Evolutionary conservation across 2,329 filamentous ascomycete genomes (phyloP).

Genomic region (Cordyceps fumosorosea): DNA sequence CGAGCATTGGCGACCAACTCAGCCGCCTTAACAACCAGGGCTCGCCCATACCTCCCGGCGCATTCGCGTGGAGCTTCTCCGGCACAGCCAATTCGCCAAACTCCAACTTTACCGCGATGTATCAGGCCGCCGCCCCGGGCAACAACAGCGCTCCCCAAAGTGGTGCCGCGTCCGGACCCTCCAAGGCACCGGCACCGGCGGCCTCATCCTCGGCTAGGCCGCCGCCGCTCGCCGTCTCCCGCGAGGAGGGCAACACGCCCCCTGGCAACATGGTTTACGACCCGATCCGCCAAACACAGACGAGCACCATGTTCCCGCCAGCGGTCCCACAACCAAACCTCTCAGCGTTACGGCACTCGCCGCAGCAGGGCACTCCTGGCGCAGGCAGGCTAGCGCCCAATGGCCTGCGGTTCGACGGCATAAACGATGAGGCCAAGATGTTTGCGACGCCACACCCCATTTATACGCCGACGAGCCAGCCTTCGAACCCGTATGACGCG

Average conservation of each 20-base stretch:
- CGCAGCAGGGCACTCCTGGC: conserved; percentile 25
- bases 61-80: conserved; percentile 80
- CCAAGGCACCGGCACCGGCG: neutral
- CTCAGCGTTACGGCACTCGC: conserved; percentile 41
- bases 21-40: conserved; percentile 38
- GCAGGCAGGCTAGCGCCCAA: conserved; percentile 19
- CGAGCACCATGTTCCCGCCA: conserved; percentile 40
- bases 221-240: neutral
- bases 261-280: conserved; percentile 56
- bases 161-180: neutral
- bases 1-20: conserved; percentile 32
- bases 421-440: conserved; percentile 27
- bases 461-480: conserved; percentile 37
- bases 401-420: conserved; percentile 19
- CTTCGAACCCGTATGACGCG: conserved; percentile 35
- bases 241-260: conserved; percentile 37
- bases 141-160: neutral
- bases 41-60: conserved; percentile 42
- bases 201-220: neutral
- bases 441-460: conserved; percentile 23
- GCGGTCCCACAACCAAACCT: conserved; percentile 43
- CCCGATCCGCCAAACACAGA: conserved; percentile 50
- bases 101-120: conserved; percentile 76
- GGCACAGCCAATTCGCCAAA: conserved; percentile 81
- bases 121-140: conserved; percentile 40